Evolutionary conservation across 495 filamentous ascomycete genomes (phyloP).

Genomic region (Aspergillus saccharolyticus): DNA sequence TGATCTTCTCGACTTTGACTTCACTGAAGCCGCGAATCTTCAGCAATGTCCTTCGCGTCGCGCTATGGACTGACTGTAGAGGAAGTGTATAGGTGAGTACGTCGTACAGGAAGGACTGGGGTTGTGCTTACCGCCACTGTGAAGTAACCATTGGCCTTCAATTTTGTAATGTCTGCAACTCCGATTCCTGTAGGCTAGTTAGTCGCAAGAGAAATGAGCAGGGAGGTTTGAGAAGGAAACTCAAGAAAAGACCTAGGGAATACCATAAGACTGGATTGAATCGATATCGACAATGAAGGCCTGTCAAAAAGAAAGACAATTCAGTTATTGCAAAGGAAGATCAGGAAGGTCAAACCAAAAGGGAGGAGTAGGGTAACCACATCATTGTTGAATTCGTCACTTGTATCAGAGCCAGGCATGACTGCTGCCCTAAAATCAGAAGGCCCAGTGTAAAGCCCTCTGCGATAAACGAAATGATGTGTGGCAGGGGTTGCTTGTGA

Average conservation of each 20-base stretch:
- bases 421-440: background rate
- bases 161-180: slow-evolving; percentile 68
- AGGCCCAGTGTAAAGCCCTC: background rate
- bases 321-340: background rate
- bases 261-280: slow-evolving; percentile 67
- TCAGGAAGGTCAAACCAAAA: background rate
- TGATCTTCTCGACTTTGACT: slow-evolving; percentile 76
- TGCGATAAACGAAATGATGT: background rate
- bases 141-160: slow-evolving; percentile 65
- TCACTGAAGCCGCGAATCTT: slow-evolving; percentile 81
- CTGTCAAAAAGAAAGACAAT: slow-evolving; percentile 17
- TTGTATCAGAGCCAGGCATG: slow-evolving; percentile 49
- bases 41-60: slow-evolving; percentile 59
- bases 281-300: slow-evolving; percentile 71
- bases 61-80: slow-evolving; percentile 58
- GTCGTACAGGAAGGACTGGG: background rate
- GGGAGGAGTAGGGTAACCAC: slow-evolving; percentile 24
- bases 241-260: background rate
- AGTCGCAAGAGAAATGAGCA: background rate
- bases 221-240: background rate
- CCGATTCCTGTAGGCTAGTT: slow-evolving; percentile 51
- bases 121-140: slow-evolving; percentile 59
- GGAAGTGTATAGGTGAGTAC: background rate
- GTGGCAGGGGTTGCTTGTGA: too few relatives aligned
- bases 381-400: slow-evolving; percentile 53